Evolutionary conservation across 2,329 filamentous ascomycete genomes (phyloP).

Genomic region (Parastagonospora avenae): DNA sequence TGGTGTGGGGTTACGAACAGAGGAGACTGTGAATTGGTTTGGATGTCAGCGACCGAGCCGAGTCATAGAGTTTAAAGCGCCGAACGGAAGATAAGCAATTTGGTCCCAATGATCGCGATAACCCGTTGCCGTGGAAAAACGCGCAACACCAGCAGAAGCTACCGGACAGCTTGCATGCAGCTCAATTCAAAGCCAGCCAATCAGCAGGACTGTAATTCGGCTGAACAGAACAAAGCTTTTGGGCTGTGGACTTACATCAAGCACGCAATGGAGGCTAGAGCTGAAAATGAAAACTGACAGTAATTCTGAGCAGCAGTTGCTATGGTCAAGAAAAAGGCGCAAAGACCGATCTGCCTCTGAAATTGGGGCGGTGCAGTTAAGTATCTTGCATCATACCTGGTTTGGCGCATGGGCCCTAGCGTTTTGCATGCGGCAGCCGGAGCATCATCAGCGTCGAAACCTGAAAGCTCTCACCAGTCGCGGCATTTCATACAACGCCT

Average conservation of each 20-base stretch:
- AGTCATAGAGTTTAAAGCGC: slow-evolving; percentile 24
- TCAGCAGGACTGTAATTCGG: slow-evolving; percentile 18
- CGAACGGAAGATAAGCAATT: slow-evolving; percentile 30
- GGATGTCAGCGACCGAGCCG: slow-evolving; percentile 28
- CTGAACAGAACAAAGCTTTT: slow-evolving; percentile 18
- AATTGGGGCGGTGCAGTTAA: slow-evolving; percentile 32
- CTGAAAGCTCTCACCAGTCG: slow-evolving; percentile 10
- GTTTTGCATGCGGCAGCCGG: slow-evolving; percentile 28
- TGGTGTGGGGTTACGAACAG: slow-evolving; percentile 14
- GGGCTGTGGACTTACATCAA: slow-evolving; percentile 17
- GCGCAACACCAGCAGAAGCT: slow-evolving; percentile 21
- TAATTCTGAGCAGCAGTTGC: not conserved
- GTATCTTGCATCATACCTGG: slow-evolving; percentile 36
- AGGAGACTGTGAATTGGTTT: slow-evolving; percentile 2
- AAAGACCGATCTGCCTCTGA: slow-evolving; percentile 13
- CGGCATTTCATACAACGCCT: slow-evolving; percentile 4
- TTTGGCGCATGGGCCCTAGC: slow-evolving; percentile 28
- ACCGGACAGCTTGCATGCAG: slow-evolving; percentile 22
- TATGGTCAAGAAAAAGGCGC: slow-evolving; percentile 21
- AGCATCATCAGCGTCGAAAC: slow-evolving; percentile 20
- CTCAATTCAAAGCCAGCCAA: slow-evolving; percentile 16
- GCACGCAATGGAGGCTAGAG: slow-evolving; percentile 13
- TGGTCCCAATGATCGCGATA: slow-evolving; percentile 13
- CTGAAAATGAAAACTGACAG: slow-evolving; percentile 1
- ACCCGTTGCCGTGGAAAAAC: slow-evolving; percentile 17